These are phyloP conservation scores for Eutypa lata DNA, from an alignment of 2,329 filamentous ascomycete species.

Conservation along the genomic window DNA sequence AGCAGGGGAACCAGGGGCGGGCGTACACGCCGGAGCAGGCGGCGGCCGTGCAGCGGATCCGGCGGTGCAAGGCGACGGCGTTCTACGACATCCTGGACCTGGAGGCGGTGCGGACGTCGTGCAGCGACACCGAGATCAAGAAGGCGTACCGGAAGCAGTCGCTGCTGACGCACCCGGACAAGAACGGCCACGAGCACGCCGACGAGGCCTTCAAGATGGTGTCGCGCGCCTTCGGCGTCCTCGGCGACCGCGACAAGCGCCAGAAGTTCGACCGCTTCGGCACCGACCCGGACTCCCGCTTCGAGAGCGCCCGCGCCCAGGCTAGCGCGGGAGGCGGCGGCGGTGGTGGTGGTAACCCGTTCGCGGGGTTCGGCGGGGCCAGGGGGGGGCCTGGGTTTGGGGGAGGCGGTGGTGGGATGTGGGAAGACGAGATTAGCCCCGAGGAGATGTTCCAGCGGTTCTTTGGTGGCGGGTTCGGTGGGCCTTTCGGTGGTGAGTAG, in stretches of 20 bases:
- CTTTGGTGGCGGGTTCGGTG: constrained; percentile 74
- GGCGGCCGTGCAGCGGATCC: constrained; percentile 84
- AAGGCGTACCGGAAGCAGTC: constrained; percentile 96
- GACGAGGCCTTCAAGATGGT: constrained; percentile 99
- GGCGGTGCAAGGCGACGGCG: constrained; percentile 76
- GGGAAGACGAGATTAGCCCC: constrained; percentile 84
- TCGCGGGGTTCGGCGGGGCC: constrained; percentile 34
- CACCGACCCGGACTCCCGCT: constrained; percentile 87
- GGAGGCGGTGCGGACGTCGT: constrained; percentile 59
- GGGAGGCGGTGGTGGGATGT: constrained; percentile 63
- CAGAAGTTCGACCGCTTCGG: constrained; percentile 84
- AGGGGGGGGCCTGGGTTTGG: constrained; percentile 43
- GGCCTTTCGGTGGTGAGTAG: constrained; percentile 59
- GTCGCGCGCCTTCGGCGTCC: constrained; percentile 84
- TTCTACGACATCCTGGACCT: constrained; percentile 94
- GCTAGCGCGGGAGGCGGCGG: constrained; percentile 63
- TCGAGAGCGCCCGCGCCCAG: constrained; percentile 60
- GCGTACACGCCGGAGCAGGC: constrained; percentile 88
- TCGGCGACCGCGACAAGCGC: constrained; percentile 92
- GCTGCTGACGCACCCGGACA: constrained; percentile 94
- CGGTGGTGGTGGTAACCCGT: constrained; percentile 54
- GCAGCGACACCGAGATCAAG: constrained; percentile 84
- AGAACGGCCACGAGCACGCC: constrained; percentile 92
- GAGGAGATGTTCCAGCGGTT: constrained; percentile 97
- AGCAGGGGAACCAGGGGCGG: constrained; percentile 72